phyloP scores from a whole-genome alignment of 2,329 filamentous ascomycete species.

The Pseudohalonectria lignicola region DNA sequence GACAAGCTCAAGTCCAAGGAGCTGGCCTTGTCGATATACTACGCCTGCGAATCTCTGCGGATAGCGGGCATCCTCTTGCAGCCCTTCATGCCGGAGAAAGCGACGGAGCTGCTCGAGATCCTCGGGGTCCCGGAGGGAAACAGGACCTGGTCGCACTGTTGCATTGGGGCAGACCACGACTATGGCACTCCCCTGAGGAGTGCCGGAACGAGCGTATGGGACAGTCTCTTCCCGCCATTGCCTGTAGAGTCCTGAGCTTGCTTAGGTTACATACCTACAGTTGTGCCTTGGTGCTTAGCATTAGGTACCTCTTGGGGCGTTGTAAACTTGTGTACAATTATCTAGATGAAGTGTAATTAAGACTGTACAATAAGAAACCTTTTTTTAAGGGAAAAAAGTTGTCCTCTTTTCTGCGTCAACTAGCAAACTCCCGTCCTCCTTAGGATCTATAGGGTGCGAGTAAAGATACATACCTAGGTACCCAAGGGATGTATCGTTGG shows the following conservation, averaged over 20 bases:
- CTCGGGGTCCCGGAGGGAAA: constrained; percentile 57
- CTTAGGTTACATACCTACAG: too few relatives aligned
- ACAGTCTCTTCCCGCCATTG: constrained; percentile 41
- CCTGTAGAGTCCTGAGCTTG: constrained; percentile 25
- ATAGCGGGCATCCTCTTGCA: constrained; percentile 77
- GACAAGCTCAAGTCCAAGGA: constrained; percentile 19
- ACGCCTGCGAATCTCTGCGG: constrained; percentile 64
- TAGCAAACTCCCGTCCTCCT: too few relatives aligned
- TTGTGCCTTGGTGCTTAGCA: too few relatives aligned
- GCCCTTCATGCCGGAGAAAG: constrained; percentile 80
- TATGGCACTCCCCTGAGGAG: constrained; percentile 49
- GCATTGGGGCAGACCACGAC: constrained; percentile 49
- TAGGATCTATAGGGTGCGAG: too few relatives aligned
- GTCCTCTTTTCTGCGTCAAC: too few relatives aligned
- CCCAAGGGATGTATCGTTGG: too few relatives aligned
- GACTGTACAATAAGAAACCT: too few relatives aligned
- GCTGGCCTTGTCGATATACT: constrained; percentile 54
- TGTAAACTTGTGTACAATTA: neutral
- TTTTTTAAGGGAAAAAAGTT: too few relatives aligned
- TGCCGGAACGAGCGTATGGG: constrained; percentile 23
- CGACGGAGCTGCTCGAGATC: constrained; percentile 60
- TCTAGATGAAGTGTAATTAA: neutral
- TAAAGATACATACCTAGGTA: too few relatives aligned
- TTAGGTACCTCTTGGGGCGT: too few relatives aligned
- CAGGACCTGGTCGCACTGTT: constrained; percentile 53